Conservation (phyloP, 2,329 filamentous ascomycete species). For the Grosmannia serpens region DNA sequence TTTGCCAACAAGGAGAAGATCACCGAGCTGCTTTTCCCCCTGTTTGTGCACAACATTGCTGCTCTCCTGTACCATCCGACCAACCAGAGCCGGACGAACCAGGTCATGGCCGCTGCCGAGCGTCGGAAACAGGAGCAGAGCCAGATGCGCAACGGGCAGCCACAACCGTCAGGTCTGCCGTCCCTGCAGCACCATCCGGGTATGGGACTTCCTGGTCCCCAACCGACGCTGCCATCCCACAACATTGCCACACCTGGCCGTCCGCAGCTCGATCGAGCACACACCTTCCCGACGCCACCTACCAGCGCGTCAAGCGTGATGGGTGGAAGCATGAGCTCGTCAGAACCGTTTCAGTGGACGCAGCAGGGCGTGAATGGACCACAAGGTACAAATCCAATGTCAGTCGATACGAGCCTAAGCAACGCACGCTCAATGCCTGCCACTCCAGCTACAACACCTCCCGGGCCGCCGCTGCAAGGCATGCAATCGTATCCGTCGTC, state of each 20-base stretch:
- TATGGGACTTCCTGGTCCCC: slow-evolving; percentile 48
- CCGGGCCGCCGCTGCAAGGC: slow-evolving; percentile 61
- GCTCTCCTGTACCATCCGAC: slow-evolving; percentile 87
- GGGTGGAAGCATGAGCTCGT: slow-evolving; percentile 54
- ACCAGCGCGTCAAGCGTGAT: slow-evolving; percentile 85
- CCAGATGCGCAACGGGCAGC: slow-evolving; percentile 50
- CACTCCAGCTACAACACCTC: slow-evolving; percentile 84
- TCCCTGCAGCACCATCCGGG: slow-evolving; percentile 54
- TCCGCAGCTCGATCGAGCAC: slow-evolving; percentile 69
- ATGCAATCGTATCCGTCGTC: slow-evolving; percentile 66
- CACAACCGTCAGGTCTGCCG: slow-evolving; percentile 43
- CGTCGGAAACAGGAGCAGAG: slow-evolving; percentile 61
- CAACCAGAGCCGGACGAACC: slow-evolving; percentile 70
- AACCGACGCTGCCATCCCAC: slow-evolving; percentile 51
- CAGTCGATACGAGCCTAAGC: slow-evolving; percentile 69
- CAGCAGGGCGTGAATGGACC: slow-evolving; percentile 49
- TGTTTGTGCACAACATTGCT: slow-evolving; percentile 96
- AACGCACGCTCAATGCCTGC: slow-evolving; percentile 78
- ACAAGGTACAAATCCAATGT: slow-evolving; percentile 58
- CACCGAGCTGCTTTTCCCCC: slow-evolving; percentile 83
- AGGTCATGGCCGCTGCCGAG: slow-evolving; percentile 78
- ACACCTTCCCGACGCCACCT: slow-evolving; percentile 89
- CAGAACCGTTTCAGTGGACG: slow-evolving; percentile 72
- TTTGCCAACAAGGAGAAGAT: slow-evolving; percentile 99
- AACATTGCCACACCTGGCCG: slow-evolving; percentile 46